These are phyloP conservation scores for Coniosporium tulheliwenetii DNA, from an alignment of 2,329 filamentous ascomycete genomes.

Conservation along the genomic window DNA sequence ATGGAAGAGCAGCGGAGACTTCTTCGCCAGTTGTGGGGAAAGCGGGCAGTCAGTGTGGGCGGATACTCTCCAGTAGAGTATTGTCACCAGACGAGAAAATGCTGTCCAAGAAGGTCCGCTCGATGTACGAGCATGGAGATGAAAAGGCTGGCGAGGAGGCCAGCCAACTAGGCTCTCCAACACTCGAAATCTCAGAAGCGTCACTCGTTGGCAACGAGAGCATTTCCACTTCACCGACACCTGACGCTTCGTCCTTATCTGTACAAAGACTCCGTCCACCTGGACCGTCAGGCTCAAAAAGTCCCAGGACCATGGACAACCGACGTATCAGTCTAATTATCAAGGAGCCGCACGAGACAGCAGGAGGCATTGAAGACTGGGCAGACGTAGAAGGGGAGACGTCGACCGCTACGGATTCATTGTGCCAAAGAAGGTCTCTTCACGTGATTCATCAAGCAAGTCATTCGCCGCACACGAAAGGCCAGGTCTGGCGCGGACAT, in stretches of 20 bases:
- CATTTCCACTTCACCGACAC: background rate
- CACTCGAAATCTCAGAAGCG: background rate
- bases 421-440: conserved; percentile 22
- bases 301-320: conserved; percentile 1
- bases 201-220: background rate
- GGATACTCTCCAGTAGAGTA: conserved; percentile 19
- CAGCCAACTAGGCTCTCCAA: background rate
- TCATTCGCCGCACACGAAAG: conserved; percentile 20
- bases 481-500: conserved; percentile 31
- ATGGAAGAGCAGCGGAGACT: background rate
- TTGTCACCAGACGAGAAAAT: conserved; percentile 50
- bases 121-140: conserved; percentile 48
- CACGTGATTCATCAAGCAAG: conserved; percentile 12
- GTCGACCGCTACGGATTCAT: conserved; percentile 55
- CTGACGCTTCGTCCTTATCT: too few relatives aligned
- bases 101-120: conserved; percentile 44
- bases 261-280: too few relatives aligned
- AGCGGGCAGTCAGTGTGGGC: too few relatives aligned
- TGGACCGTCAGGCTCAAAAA: background rate
- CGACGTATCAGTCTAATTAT: conserved; percentile 19
- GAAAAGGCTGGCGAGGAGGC: conserved; percentile 31
- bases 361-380: conserved; percentile 52
- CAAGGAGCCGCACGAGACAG: conserved; percentile 39
- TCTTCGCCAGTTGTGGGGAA: background rate
- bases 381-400: conserved; percentile 41